These are phyloP conservation scores for Aspergillus neoniger DNA, from an alignment of 2,329 filamentous ascomycete genomes.

Conservation along the genomic window DNA sequence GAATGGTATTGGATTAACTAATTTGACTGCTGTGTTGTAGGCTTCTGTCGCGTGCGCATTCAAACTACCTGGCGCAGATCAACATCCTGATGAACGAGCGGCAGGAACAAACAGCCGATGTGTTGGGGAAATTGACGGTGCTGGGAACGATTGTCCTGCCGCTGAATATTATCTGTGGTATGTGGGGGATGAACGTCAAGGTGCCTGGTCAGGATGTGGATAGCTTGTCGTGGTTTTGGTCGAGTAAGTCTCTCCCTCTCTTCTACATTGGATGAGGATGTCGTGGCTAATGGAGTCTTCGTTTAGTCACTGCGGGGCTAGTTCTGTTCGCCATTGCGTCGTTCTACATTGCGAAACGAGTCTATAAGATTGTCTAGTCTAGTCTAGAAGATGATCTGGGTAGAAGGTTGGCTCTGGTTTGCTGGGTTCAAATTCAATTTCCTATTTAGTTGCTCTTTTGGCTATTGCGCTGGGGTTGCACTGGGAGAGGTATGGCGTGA, in stretches of 20 bases:
- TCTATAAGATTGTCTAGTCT: conserved; percentile 72
- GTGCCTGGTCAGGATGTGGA: conserved; percentile 89
- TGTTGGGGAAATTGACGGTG: conserved; percentile 91
- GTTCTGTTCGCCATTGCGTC: conserved; percentile 77
- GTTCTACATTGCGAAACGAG: conserved; percentile 78
- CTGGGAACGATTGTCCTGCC: conserved; percentile 95
- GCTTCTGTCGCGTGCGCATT: conserved; percentile 86
- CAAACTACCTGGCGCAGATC: conserved; percentile 98
- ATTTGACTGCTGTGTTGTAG: conserved; percentile 48
- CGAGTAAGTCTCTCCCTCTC: conserved; percentile 40
- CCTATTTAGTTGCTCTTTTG: neutral
- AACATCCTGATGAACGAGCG: conserved; percentile 99
- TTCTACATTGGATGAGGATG: neutral
- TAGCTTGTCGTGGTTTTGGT: conserved; percentile 74
- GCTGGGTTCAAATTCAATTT: neutral
- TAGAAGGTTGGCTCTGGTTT: neutral
- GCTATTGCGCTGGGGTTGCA: too few relatives aligned
- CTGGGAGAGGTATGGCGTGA: too few relatives aligned
- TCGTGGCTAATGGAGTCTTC: conserved; percentile 6
- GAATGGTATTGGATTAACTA: too few relatives aligned
- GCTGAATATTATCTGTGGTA: conserved; percentile 98
- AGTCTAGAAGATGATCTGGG: too few relatives aligned
- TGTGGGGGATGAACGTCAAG: conserved; percentile 99
- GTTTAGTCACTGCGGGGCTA: conserved; percentile 67
- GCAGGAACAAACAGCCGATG: conserved; percentile 92